Conservation (phyloP, 1,284 basidiomycete genomes). For the Rhodotorula sp. region DNA sequence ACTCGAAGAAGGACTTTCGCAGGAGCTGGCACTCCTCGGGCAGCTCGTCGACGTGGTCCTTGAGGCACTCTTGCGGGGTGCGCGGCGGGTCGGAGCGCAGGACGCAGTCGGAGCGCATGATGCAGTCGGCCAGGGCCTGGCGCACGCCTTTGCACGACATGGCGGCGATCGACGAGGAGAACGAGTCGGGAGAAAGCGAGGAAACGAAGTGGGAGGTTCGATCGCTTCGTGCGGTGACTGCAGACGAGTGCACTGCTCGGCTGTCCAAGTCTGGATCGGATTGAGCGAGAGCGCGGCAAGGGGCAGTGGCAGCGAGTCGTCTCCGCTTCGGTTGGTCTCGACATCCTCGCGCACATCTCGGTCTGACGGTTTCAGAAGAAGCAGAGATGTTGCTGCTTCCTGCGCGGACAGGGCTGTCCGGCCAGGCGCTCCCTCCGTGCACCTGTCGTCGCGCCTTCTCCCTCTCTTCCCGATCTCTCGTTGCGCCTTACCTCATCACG, state of each 20-base stretch:
- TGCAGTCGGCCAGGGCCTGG: slow-evolving; percentile 71
- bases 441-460: slow-evolving; percentile 1
- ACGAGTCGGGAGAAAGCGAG: background rate
- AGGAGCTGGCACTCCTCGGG: slow-evolving; percentile 73
- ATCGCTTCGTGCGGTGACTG: background rate
- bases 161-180: background rate
- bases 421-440: too few species aligned
- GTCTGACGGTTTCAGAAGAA: too few species aligned
- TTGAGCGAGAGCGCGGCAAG: too few species aligned
- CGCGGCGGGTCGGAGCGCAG: slow-evolving; percentile 55
- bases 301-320: background rate
- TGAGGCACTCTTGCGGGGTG: slow-evolving; percentile 67
- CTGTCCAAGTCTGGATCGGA: too few species aligned
- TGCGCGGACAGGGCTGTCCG: background rate
- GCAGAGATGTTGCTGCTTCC: background rate
- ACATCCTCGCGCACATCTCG: background rate
- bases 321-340: background rate
- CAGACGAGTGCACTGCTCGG: too few species aligned
- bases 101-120: slow-evolving; percentile 79
- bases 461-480: background rate
- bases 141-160: slow-evolving; percentile 78
- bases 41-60: slow-evolving; percentile 67
- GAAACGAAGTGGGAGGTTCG: background rate
- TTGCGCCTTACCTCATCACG: slow-evolving; percentile 26
- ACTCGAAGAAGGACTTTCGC: slow-evolving; percentile 76